Evolutionary conservation across 202 grass and related monocot species (phyloP), one percentile per base, ranked within the genome.

Genomic region (Eragrostis tef): DNA sequence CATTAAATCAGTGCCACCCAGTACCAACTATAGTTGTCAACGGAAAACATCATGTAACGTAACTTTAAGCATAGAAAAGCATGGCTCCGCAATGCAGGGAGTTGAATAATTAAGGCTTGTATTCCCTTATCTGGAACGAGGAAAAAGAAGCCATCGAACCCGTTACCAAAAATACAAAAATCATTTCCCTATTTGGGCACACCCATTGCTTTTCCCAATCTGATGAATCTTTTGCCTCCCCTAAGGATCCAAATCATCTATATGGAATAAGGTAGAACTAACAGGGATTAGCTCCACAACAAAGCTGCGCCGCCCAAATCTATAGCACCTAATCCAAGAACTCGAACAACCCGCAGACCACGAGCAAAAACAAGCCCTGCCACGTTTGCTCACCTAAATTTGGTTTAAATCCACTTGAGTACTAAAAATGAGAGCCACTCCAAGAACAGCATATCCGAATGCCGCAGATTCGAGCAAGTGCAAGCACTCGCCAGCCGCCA

Each of bases 271-370:
- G 1, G 9, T 11, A 0, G 7, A 11, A 47, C 2, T 2, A 47
- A 11, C 34, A 29, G 13, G 27, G 6, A 36, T 9, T 59, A 20
- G 17, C 70, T 43, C 42, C 39, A 25, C 52, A 26, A 67, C 14
- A 34, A 25, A 11, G 11, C 22, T 4, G 26, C 7, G 39, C 66
- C 43, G 50, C 21, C 42, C 77, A 77, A 88, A 88, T 81, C 77
- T 71, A 39, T 26, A 19, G 17, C 25, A 41, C 26, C 26, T 39
- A 20, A 7, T 39, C 6, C 22, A 41, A 53, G 11, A 45, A 68
- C 22, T 42, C 27, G 3, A 63, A 63, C 4, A 27, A 16, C 21
- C 68, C n/a, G 22, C 62, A 39, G 47, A 70, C 64, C 62, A 64
- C 39, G 34, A 29, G 54, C 6, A 60, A 27, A 63, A 21, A 48